These are phyloP conservation scores for Thraustochytrium striatum DNA, from an alignment of 352 stramenopile species.

Conservation along the genomic window DNA sequence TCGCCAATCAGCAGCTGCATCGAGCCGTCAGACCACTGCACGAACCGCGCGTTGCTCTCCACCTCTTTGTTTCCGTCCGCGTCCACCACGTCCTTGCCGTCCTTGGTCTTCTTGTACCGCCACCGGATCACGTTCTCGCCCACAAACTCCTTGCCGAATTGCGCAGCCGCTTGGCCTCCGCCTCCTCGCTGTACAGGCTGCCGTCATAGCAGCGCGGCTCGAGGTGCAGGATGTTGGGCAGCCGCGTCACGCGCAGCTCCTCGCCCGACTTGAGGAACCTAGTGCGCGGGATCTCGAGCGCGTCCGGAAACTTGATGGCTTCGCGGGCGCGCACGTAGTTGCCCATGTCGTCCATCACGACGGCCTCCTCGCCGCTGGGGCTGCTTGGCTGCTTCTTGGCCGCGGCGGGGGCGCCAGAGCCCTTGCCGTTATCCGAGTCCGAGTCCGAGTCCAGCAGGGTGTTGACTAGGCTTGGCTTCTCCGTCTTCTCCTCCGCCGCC, in stretches of 20 bases:
- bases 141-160: slow-evolving; percentile 7
- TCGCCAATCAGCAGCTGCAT: slow-evolving; percentile 64
- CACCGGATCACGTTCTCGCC: slow-evolving; percentile 60
- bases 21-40: slow-evolving; percentile 67
- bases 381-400: not conserved
- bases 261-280: not conserved
- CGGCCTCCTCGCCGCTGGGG: not conserved
- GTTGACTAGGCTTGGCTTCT: not conserved
- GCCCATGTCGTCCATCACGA: not conserved
- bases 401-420: not conserved
- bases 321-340: not conserved
- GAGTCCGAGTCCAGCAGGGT: slow-evolving; percentile 22
- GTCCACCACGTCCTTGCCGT: slow-evolving; percentile 53
- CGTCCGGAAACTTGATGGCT: slow-evolving; percentile 11
- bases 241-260: not conserved
- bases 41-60: slow-evolving; percentile 64
- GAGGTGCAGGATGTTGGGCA: slow-evolving; percentile 44
- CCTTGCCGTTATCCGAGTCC: not conserved
- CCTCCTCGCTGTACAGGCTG: not conserved
- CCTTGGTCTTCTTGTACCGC: slow-evolving; percentile 58
- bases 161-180: slow-evolving; percentile 4
- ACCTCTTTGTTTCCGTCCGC: slow-evolving; percentile 50
- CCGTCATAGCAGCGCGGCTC: slow-evolving; percentile 26
- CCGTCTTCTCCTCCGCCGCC: not conserved
- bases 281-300: not conserved